Conservation (phyloP, 2,329 filamentous ascomycete genomes). For the Cyphellophora europaea region DNA sequence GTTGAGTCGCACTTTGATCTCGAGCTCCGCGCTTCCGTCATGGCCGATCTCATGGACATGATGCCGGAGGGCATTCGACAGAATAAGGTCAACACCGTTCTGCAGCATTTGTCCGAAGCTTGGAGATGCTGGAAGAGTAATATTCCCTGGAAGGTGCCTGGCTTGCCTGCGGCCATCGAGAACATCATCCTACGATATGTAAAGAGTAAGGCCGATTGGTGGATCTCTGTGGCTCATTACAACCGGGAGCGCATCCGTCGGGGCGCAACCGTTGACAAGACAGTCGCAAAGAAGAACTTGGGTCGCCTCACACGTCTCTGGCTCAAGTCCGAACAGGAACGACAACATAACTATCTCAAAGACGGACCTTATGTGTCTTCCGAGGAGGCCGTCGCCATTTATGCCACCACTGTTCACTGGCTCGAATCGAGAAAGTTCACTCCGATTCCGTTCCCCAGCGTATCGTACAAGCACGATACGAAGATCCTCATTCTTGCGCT, state of each 20-base stretch:
- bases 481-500: constrained; percentile 96
- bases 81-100: constrained; percentile 95
- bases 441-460: constrained; percentile 95
- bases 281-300: constrained; percentile 97
- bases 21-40: constrained; percentile 92
- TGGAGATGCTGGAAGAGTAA: constrained; percentile 99
- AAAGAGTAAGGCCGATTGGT: constrained; percentile 99
- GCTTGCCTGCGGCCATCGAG: constrained; percentile 90
- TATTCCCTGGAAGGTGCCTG: constrained; percentile 98
- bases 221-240: constrained; percentile 98
- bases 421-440: constrained; percentile 97
- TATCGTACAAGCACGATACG: constrained; percentile 98
- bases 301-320: constrained; percentile 88
- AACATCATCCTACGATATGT: constrained; percentile 98
- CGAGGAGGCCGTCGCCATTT: constrained; percentile 96
- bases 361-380: constrained; percentile 97
- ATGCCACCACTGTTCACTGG: constrained; percentile 98
- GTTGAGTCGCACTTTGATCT: constrained; percentile 98
- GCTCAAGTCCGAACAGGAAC: constrained; percentile 96
- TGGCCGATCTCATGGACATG: constrained; percentile 99
- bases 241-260: constrained; percentile 94
- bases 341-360: constrained; percentile 99
- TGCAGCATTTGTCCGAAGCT: constrained; percentile 94
- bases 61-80: constrained; percentile 99
- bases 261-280: constrained; percentile 97